phyloP scores from a whole-genome alignment of 306 rosid genomes.

The Neltuma alba region DNA sequence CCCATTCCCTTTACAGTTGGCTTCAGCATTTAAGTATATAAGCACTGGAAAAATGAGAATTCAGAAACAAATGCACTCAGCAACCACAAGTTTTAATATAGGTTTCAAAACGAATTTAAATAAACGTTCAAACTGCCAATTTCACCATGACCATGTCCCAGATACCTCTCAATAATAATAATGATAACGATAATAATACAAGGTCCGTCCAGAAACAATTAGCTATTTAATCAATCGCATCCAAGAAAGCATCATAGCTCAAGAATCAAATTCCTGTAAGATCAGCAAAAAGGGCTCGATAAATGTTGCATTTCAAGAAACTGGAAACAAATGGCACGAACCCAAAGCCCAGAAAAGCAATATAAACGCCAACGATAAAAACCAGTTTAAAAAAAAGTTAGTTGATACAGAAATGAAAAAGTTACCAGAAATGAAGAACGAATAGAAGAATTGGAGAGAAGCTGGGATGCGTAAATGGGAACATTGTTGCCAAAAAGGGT shows the following conservation, averaged over 20 bases:
- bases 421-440: conserved; percentile 38
- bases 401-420: background rate
- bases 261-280: background rate
- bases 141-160: background rate
- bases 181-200: no score
- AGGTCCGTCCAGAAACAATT: background rate
- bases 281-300: background rate
- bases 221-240: background rate
- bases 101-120: background rate
- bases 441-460: conserved; percentile 41
- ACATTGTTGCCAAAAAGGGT: conserved; percentile 67
- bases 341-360: background rate
- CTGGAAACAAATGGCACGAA: background rate
- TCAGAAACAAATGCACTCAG: no score
- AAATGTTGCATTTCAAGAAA: background rate
- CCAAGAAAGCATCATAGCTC: background rate
- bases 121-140: background rate
- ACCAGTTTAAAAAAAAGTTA: no score
- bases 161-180: background rate
- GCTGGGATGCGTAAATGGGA: conserved; percentile 68
- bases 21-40: no score
- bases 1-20: no score
- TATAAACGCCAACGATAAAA: background rate
- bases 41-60: no score
- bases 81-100: no score